Evolutionary conservation across 495 filamentous ascomycete genomes (phyloP).

Genomic region (Talaromyces adpressus): DNA sequence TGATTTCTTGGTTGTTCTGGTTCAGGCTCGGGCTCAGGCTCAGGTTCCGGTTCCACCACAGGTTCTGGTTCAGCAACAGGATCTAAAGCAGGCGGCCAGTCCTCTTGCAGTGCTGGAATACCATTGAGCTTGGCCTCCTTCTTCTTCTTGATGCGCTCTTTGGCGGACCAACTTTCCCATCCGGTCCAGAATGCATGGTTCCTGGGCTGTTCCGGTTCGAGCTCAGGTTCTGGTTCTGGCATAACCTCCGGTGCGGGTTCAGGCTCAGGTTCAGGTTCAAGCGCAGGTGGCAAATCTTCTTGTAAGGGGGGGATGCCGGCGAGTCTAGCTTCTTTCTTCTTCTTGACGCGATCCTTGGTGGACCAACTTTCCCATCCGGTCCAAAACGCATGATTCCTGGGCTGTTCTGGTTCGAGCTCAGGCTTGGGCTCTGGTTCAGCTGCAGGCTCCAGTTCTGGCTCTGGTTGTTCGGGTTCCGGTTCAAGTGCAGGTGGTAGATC

Average conservation of each 20-base stretch:
- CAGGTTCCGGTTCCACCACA: constrained; percentile 7
- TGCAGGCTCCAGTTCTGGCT: constrained; percentile 7
- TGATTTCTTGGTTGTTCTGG: constrained; percentile 12
- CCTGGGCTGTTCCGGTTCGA: constrained; percentile 12
- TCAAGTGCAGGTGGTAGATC: constrained; percentile 17
- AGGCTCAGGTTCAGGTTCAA: constrained; percentile 13
- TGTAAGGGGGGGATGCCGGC: constrained; percentile 5
- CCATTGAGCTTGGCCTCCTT: constrained; percentile 13
- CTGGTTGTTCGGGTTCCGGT: constrained; percentile 9
- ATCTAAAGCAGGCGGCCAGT: neutral
- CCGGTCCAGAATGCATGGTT: constrained; percentile 7
- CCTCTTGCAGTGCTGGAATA: constrained; percentile 4
- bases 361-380: constrained; percentile 1
- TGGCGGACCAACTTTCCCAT: constrained; percentile 3
- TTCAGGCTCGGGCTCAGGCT: constrained; percentile 18
- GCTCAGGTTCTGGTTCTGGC: constrained; percentile 18
- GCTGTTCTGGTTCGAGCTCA: constrained; percentile 12
- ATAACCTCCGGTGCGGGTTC: constrained; percentile 19
- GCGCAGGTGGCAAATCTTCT: constrained; percentile 10
- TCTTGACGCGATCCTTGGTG: constrained; percentile 5
- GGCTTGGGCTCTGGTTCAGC: constrained; percentile 10
- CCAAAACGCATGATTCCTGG: constrained; percentile 6
- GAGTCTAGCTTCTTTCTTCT: constrained; percentile 5
- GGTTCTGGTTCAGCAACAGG: constrained; percentile 10
- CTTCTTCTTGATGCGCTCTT: constrained; percentile 14